These are phyloP conservation scores for Cardiosporidium cionae DNA, from an alignment of 169 alveolate species.

Conservation along the genomic window DNA sequence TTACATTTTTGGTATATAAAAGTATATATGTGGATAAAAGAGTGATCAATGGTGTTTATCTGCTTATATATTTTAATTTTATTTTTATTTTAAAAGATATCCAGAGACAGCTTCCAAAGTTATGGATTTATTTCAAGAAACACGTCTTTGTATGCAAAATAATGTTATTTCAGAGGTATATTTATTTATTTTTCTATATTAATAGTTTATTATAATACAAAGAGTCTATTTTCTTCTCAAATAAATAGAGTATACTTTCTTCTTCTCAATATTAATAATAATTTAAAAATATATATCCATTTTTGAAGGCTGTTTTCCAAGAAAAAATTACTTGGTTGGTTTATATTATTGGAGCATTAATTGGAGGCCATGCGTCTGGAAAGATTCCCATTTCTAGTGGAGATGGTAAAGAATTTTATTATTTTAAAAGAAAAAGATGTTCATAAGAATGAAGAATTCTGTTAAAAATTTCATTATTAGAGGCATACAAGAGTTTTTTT, in stretches of 20 bases:
- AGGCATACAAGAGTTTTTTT: background rate
- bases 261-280: no score
- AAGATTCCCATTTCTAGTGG: constrained; percentile 18
- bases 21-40: no score
- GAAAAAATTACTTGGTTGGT: constrained; percentile 58
- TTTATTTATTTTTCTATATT: no score
- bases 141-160: constrained; percentile 35
- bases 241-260: no score
- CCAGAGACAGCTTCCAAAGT: constrained; percentile 31
- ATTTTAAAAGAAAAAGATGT: background rate
- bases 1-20: no score
- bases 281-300: no score
- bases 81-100: no score
- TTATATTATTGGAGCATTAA: constrained; percentile 52
- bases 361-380: constrained; percentile 41
- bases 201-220: no score
- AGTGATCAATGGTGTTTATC: no score
- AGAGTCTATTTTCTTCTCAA: no score
- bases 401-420: background rate
- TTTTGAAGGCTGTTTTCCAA: constrained; percentile 44
- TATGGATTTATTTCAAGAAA: constrained; percentile 31
- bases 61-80: no score
- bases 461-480: background rate
- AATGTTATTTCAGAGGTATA: constrained; percentile 37
- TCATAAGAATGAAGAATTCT: background rate